Percentiles rank a stretch among this genome's conserved stretches.
These are phyloP conservation scores for Lagenaria siceraria DNA, from an alignment of 306 rosid species.

Conservation along the genomic window DNA sequence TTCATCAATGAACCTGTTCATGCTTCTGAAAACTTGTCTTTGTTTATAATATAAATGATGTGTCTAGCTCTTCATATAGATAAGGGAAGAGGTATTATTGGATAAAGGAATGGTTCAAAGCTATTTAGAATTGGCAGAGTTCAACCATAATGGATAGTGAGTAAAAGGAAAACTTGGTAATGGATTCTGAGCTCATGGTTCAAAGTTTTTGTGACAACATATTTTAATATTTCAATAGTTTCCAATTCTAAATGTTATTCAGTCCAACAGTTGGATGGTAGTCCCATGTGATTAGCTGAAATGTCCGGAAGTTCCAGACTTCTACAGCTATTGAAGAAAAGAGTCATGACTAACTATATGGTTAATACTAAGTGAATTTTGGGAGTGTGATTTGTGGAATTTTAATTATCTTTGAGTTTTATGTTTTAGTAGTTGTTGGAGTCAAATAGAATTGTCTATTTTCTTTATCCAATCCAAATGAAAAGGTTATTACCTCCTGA, in stretches of 20 bases:
- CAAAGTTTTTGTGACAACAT: neutral
- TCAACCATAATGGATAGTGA: neutral
- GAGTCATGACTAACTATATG: neutral
- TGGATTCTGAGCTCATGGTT: neutral
- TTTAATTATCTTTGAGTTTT: neutral
- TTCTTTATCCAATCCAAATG: neutral
- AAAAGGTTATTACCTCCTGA: neutral
- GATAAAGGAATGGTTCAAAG: neutral
- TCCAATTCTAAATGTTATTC: neutral
- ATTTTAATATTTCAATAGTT: neutral
- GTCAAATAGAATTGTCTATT: neutral
- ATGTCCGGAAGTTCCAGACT: neutral
- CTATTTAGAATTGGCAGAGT: neutral
- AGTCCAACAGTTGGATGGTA: neutral
- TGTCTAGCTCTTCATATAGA: neutral
- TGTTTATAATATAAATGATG: neutral
- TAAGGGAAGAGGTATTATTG: neutral
- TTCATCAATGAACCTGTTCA: neutral
- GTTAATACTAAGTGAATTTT: neutral
- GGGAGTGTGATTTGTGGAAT: neutral
- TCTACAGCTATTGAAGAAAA: neutral
- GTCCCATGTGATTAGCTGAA: neutral
- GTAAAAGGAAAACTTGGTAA: neutral
- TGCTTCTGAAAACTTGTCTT: neutral
- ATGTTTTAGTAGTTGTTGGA: neutral